These are phyloP conservation scores for Populus trichocarpa DNA, from an alignment of 441 rosid genomes.

Conservation along the genomic window DNA sequence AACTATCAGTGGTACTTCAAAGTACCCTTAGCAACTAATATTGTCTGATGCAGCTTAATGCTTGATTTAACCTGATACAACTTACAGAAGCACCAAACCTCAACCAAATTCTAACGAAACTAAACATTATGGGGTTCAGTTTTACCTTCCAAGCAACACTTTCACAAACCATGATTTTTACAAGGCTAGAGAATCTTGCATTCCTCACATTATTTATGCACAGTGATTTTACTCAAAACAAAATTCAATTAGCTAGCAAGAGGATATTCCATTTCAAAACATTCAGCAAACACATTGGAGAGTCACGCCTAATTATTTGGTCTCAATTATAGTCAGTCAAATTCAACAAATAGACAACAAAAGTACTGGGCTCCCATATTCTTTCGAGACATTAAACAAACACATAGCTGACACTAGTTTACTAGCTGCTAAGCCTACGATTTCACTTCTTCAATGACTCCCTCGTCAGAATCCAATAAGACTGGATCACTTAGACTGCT, in stretches of 20 bases:
- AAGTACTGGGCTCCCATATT: not conserved
- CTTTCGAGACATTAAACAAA: conserved; percentile 20
- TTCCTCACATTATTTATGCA: too few species aligned
- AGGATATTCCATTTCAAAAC: not conserved
- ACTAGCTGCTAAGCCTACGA: conserved; percentile 11
- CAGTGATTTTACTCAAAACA: too few species aligned
- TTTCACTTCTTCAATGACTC: conserved; percentile 27
- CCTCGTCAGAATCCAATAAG: conserved; percentile 13
- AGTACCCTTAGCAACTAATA: too few species aligned
- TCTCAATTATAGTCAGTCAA: not conserved
- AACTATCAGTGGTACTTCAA: too few species aligned
- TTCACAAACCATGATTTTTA: too few species aligned
- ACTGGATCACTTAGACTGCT: conserved; percentile 16
- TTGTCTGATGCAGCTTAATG: too few species aligned
- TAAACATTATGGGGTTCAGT: not conserved
- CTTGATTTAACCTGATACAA: too few species aligned
- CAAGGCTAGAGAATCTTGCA: too few species aligned
- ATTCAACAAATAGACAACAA: not conserved
- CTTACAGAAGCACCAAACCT: too few species aligned
- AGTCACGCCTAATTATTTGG: not conserved
- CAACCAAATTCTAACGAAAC: too few species aligned
- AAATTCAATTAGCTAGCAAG: not conserved
- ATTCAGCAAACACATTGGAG: not conserved
- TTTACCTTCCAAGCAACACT: too few species aligned
- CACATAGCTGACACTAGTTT: conserved; percentile 5